A percentile compares a stretch with the other conserved stretches of the same genome.
phyloP scores from a whole-genome alignment of 257 asterid genomes.

The Cynanchum wilfordii region DNA sequence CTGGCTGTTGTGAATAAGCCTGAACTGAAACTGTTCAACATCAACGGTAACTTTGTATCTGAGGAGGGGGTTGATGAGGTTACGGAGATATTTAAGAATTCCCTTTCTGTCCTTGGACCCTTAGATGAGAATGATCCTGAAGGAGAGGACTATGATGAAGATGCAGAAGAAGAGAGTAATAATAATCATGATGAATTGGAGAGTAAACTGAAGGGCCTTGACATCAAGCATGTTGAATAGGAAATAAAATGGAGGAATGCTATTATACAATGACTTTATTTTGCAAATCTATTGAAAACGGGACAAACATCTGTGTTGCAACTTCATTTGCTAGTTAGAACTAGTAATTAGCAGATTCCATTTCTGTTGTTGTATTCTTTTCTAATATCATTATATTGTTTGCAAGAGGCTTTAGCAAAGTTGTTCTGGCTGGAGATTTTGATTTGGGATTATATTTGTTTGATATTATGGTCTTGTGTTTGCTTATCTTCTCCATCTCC shows the following conservation, averaged over 20 bases:
- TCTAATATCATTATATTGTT: not conserved
- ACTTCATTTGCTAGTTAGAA: not conserved
- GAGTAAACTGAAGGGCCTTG: slow-evolving; percentile 69
- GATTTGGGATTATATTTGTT: not conserved
- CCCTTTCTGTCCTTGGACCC: slow-evolving; percentile 56
- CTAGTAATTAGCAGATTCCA: not conserved
- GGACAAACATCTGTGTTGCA: not conserved
- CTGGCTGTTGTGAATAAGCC: slow-evolving; percentile 68
- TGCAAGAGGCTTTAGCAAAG: slow-evolving; percentile 5
- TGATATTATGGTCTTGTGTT: not conserved
- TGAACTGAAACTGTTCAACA: slow-evolving; percentile 53
- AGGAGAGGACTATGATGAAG: slow-evolving; percentile 79
- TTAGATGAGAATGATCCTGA: slow-evolving; percentile 95
- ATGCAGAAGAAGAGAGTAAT: slow-evolving; percentile 43
- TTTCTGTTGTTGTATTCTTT: not conserved
- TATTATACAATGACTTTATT: not conserved
- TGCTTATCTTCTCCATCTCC: not conserved
- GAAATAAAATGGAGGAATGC: not conserved
- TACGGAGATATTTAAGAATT: slow-evolving; percentile 60
- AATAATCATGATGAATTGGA: slow-evolving; percentile 60
- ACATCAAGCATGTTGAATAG: slow-evolving; percentile 60
- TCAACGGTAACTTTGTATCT: slow-evolving; percentile 83
- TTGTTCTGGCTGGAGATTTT: not conserved
- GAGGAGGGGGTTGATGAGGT: slow-evolving; percentile 95
- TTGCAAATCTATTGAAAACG: not conserved